Conservation (phyloP, 2,329 filamentous ascomycete genomes). For the Monilinia fructicola region DNA sequence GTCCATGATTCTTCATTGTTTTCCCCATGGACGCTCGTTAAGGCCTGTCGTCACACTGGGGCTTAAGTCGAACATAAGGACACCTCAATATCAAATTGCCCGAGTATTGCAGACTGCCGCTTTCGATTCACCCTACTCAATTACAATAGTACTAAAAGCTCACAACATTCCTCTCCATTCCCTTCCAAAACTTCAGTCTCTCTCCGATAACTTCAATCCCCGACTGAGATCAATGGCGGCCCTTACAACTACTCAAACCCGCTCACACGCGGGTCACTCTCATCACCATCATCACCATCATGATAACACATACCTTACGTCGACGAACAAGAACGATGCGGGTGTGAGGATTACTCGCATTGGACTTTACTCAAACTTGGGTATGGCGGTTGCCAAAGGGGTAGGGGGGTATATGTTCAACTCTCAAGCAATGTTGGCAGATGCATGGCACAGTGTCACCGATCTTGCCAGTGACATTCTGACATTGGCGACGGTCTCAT, state of each 20-base stretch:
- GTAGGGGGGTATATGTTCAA: slow-evolving; percentile 92
- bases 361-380: slow-evolving; percentile 82
- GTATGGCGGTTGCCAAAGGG: slow-evolving; percentile 92
- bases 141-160: slow-evolving; percentile 30
- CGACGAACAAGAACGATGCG: slow-evolving; percentile 83
- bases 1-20: slow-evolving; percentile 35
- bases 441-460: slow-evolving; percentile 92
- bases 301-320: slow-evolving; percentile 80
- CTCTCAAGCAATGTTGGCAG: slow-evolving; percentile 87
- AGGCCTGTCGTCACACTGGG: slow-evolving; percentile 33
- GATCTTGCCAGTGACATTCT: slow-evolving; percentile 94
- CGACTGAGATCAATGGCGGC: slow-evolving; percentile 37
- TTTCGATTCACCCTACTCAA: slow-evolving; percentile 28
- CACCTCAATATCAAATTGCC: slow-evolving; percentile 39
- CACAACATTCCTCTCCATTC: slow-evolving; percentile 28
- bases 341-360: slow-evolving; percentile 92
- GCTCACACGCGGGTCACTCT: slow-evolving; percentile 52
- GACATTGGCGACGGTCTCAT: slow-evolving; percentile 91
- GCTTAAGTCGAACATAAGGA: slow-evolving; percentile 36
- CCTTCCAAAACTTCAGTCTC: slow-evolving; percentile 34
- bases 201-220: slow-evolving; percentile 31
- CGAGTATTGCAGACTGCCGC: slow-evolving; percentile 38
- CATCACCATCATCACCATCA: slow-evolving; percentile 76
- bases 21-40: slow-evolving; percentile 37
- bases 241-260: slow-evolving; percentile 39